Percentiles rank a stretch among this genome's conserved stretches.
These are phyloP conservation scores for Tetraselmis chui DNA, from an alignment of 139 green algal species.

Conservation along the genomic window DNA sequence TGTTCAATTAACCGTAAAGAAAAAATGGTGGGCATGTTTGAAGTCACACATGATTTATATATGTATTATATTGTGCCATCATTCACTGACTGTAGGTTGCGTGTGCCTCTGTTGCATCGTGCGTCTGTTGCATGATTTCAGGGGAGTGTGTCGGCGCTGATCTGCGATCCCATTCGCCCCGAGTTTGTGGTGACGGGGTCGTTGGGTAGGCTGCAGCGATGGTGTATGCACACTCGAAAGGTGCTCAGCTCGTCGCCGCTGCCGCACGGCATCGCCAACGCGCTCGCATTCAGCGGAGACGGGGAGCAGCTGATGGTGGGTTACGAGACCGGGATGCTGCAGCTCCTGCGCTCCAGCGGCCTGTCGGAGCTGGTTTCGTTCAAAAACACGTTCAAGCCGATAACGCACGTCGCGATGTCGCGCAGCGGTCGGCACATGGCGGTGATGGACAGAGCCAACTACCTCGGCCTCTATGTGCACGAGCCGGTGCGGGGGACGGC, in stretches of 20 bases:
- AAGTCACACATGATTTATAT: too few relatives aligned
- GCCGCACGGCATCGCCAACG: background rate
- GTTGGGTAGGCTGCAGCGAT: conserved; percentile 20
- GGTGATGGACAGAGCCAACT: conserved; percentile 21
- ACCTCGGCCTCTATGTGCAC: conserved; percentile 43
- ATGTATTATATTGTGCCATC: too few relatives aligned
- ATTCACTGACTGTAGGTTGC: too few relatives aligned
- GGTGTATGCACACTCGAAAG: background rate
- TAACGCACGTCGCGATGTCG: conserved; percentile 25
- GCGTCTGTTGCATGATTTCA: background rate
- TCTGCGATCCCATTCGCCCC: conserved; percentile 17
- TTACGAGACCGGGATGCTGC: background rate
- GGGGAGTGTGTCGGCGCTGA: background rate
- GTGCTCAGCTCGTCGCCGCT: background rate
- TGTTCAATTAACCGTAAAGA: background rate
- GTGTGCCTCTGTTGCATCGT: too few relatives aligned
- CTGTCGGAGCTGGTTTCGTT: background rate
- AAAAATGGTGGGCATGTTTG: conserved; percentile 12
- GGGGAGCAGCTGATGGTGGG: background rate
- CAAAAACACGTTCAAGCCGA: conserved; percentile 2
- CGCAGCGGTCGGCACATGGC: conserved; percentile 33
- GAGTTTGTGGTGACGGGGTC: conserved; percentile 53
- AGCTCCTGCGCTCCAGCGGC: background rate
- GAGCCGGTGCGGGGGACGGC: conserved; percentile 41
- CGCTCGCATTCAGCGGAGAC: background rate